Percentiles rank a stretch among this genome's conserved stretches.
phyloP scores from a whole-genome alignment of 2,329 filamentous ascomycete species.

The Pseudogymnoascus sp. region DNA sequence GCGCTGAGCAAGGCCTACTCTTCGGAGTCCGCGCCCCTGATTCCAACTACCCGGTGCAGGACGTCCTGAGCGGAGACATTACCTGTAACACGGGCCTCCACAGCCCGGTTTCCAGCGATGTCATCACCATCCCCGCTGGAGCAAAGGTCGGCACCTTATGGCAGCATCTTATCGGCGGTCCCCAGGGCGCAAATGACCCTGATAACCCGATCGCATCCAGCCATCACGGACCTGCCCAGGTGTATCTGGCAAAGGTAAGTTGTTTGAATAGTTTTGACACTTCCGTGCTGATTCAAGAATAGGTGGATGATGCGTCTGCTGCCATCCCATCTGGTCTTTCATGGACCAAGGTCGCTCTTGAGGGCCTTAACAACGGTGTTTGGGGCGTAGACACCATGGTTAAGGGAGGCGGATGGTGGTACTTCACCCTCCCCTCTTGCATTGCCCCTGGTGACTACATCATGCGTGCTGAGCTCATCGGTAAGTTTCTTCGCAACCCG shows the following conservation, averaged over 20 bases:
- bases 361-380: slow-evolving; percentile 18
- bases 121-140: slow-evolving; percentile 40
- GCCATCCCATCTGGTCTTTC: slow-evolving; percentile 18
- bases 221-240: slow-evolving; percentile 38
- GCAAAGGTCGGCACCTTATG: slow-evolving; percentile 41
- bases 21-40: slow-evolving; percentile 41
- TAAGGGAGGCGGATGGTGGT: slow-evolving; percentile 35
- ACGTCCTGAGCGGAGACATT: slow-evolving; percentile 38
- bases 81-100: slow-evolving; percentile 39
- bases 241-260: slow-evolving; percentile 37
- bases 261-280: neutral
- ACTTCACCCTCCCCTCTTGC: slow-evolving; percentile 43
- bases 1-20: slow-evolving; percentile 40
- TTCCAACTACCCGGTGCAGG: slow-evolving; percentile 42
- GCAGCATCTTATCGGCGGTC: slow-evolving; percentile 43
- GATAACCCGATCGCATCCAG: slow-evolving; percentile 41
- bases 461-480: slow-evolving; percentile 45
- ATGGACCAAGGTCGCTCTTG: slow-evolving; percentile 43
- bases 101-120: slow-evolving; percentile 29
- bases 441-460: slow-evolving; percentile 47
- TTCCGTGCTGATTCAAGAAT: slow-evolving; percentile 10
- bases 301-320: slow-evolving; percentile 32
- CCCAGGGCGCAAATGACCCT: slow-evolving; percentile 35
- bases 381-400: slow-evolving; percentile 25
- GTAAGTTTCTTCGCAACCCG: slow-evolving; percentile 37